Conservation (phyloP, 768 basidiomycete species). For the Leccinellum albellum region DNA sequence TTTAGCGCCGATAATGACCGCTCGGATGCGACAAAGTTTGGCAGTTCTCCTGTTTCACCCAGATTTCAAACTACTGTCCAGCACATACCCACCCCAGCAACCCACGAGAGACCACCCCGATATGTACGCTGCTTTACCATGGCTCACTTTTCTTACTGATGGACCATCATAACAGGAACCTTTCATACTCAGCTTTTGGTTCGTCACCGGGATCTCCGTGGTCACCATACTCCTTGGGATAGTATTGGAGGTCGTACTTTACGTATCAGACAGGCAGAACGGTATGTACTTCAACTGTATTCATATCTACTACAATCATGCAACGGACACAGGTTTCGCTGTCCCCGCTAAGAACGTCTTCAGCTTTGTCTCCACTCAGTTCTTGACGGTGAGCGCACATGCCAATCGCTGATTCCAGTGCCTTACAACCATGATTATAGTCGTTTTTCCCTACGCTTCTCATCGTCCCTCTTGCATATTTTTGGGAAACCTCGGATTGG, state of each 20-base stretch:
- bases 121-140: constrained; percentile 35
- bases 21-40: neutral
- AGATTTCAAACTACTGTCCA: constrained; percentile 45
- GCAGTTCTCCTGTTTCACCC: constrained; percentile 23
- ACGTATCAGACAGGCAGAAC: constrained; percentile 14
- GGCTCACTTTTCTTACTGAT: neutral
- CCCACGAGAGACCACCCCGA: constrained; percentile 34
- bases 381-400: constrained; percentile 39
- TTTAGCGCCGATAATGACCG: neutral
- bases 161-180: constrained; percentile 28
- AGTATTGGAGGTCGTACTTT: constrained; percentile 8
- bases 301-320: neutral
- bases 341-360: constrained; percentile 51
- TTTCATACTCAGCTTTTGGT: constrained; percentile 33
- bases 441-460: constrained; percentile 55
- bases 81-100: constrained; percentile 45
- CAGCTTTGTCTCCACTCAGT: constrained; percentile 42
- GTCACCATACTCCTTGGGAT: constrained; percentile 37
- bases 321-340: constrained; percentile 43
- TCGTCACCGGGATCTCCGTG: constrained; percentile 38
- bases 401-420: neutral
- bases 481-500: constrained; percentile 54
- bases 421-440: constrained; percentile 28
- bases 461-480: constrained; percentile 46
- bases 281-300: constrained; percentile 8